These are phyloP conservation scores for Phytophthora fragariae DNA, from an alignment of 352 stramenopile genomes.

Conservation along the genomic window DNA sequence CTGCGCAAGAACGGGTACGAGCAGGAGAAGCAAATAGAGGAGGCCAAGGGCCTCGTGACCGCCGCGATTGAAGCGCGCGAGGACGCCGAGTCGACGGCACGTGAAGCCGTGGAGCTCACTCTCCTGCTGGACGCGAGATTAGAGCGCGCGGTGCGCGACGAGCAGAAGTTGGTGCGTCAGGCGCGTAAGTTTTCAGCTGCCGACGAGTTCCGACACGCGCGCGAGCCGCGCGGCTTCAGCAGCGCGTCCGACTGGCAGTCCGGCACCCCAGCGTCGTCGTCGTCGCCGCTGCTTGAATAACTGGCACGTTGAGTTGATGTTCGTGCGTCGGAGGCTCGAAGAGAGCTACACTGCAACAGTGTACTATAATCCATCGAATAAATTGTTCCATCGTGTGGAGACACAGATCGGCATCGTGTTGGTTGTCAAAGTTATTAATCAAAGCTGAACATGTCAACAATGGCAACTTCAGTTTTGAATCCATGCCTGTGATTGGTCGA, in stretches of 20 bases:
- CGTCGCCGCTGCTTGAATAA: slow-evolving; percentile 34
- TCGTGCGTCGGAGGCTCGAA: slow-evolving; percentile 35
- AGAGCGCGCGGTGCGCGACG: slow-evolving; percentile 65
- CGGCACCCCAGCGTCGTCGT: slow-evolving; percentile 34
- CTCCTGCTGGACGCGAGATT: slow-evolving; percentile 76
- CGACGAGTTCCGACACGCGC: slow-evolving; percentile 30
- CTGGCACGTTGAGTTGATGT: slow-evolving; percentile 18
- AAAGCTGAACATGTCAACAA: slow-evolving; percentile 8
- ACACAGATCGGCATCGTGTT: neutral
- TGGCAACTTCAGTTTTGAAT: slow-evolving; percentile 16
- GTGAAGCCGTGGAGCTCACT: slow-evolving; percentile 77
- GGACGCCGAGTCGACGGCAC: slow-evolving; percentile 73
- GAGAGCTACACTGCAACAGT: slow-evolving; percentile 39
- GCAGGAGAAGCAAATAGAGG: slow-evolving; percentile 76
- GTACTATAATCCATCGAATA: slow-evolving; percentile 40
- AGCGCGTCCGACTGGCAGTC: slow-evolving; percentile 29
- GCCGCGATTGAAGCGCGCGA: slow-evolving; percentile 82
- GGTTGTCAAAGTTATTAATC: neutral
- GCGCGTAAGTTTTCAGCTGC: slow-evolving; percentile 29
- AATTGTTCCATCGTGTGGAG: neutral
- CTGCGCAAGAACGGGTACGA: slow-evolving; percentile 75
- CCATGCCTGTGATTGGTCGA: slow-evolving; percentile 20
- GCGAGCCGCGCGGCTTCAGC: slow-evolving; percentile 24
- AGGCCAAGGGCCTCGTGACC: slow-evolving; percentile 78
- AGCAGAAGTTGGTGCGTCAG: slow-evolving; percentile 33